phyloP scores from a whole-genome alignment of 805 yeast genomes.

The Pichia nanzhaoensis region DNA sequence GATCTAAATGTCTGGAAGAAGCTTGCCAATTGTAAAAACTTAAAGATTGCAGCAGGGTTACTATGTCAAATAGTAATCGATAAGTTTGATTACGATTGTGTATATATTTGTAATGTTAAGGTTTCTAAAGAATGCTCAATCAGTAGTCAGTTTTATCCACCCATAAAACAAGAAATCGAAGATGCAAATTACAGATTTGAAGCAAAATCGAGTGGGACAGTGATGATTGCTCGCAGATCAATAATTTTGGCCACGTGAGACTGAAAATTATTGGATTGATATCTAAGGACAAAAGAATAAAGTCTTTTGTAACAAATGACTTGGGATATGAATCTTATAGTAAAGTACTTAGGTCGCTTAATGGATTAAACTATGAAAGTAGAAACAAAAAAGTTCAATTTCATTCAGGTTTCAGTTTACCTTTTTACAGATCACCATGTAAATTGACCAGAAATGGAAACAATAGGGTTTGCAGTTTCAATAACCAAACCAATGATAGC shows the following conservation, averaged over 20 bases:
- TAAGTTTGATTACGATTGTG: slow-evolving; percentile 35
- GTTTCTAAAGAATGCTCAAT: slow-evolving; percentile 41
- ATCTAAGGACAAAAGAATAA: slow-evolving; percentile 34
- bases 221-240: neutral
- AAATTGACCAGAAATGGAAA: slow-evolving; percentile 36
- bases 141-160: slow-evolving; percentile 38
- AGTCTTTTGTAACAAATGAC: slow-evolving; percentile 29
- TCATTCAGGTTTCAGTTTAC: slow-evolving; percentile 46
- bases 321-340: slow-evolving; percentile 31
- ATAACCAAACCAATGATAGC: slow-evolving; percentile 5
- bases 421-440: slow-evolving; percentile 40
- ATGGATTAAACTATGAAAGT: slow-evolving; percentile 41
- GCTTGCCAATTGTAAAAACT: slow-evolving; percentile 32
- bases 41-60: slow-evolving; percentile 37
- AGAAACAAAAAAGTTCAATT: slow-evolving; percentile 28
- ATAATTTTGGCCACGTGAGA: neutral
- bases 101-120: slow-evolving; percentile 45
- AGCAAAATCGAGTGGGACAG: slow-evolving; percentile 27
- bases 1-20: slow-evolving; percentile 33
- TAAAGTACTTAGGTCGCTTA: slow-evolving; percentile 42
- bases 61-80: slow-evolving; percentile 34
- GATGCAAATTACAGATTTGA: slow-evolving; percentile 38
- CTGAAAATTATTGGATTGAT: slow-evolving; percentile 4
- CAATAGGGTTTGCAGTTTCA: neutral
- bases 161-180: slow-evolving; percentile 34